Conservation (phyloP, 768 basidiomycete genomes). For the Boletus vermiculosoides region DNA sequence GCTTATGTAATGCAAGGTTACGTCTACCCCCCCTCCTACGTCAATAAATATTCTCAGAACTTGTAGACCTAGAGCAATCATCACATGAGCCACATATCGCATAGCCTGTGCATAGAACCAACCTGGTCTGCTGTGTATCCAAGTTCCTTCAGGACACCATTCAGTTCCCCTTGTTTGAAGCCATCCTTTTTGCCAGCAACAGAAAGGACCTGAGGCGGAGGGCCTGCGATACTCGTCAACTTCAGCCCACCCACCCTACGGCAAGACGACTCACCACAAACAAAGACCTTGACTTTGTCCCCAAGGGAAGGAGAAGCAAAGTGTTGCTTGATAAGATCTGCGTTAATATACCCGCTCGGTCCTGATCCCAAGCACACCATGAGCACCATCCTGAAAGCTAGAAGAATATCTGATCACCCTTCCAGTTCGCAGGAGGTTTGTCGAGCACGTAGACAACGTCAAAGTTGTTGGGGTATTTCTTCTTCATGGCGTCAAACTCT, state of each 20-base stretch:
- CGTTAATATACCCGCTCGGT: slow-evolving; percentile 69
- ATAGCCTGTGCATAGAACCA: not conserved
- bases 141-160: slow-evolving; percentile 80
- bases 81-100: not conserved
- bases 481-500: slow-evolving; percentile 68
- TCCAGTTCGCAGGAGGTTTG: slow-evolving; percentile 58
- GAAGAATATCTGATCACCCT: slow-evolving; percentile 43
- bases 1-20: slow-evolving; percentile 32
- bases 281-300: slow-evolving; percentile 83
- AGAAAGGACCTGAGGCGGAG: slow-evolving; percentile 86
- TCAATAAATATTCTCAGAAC: slow-evolving; percentile 29
- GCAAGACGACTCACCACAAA: slow-evolving; percentile 67
- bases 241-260: not conserved
- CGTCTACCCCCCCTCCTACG: not conserved
- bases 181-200: slow-evolving; percentile 89
- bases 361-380: slow-evolving; percentile 37
- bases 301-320: slow-evolving; percentile 60
- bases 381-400: slow-evolving; percentile 3
- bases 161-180: slow-evolving; percentile 79
- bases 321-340: slow-evolving; percentile 71
- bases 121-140: slow-evolving; percentile 90
- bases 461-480: slow-evolving; percentile 66
- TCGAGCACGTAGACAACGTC: slow-evolving; percentile 87
- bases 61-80: slow-evolving; percentile 38
- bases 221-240: slow-evolving; percentile 41